Evolutionary conservation across 768 basidiomycete genomes (phyloP).

Genomic region (Mycena albidolilacea): DNA sequence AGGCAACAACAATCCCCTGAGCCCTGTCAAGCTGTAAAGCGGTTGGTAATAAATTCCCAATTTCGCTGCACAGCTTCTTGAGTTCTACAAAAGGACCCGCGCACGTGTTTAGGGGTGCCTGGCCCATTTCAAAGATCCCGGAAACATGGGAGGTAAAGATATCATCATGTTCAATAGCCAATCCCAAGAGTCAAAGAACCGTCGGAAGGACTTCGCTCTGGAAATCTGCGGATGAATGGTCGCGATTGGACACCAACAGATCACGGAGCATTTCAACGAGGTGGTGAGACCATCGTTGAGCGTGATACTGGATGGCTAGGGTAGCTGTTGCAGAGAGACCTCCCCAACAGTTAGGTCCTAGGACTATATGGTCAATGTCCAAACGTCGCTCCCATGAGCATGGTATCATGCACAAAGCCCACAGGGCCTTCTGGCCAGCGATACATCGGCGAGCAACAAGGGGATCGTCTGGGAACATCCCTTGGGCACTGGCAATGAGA

Average conservation of each 20-base stretch:
- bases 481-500: not conserved
- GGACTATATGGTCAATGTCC: not conserved
- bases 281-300: not conserved
- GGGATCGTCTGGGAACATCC: constrained; percentile 13
- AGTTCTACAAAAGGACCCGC: too few relatives aligned
- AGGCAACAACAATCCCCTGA: too few relatives aligned
- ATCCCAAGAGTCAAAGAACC: not conserved
- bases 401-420: constrained; percentile 21
- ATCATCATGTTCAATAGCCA: not conserved
- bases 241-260: not conserved
- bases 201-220: not conserved
- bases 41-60: too few relatives aligned
- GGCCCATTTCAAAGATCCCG: not conserved
- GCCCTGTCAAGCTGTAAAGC: too few relatives aligned
- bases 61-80: too few relatives aligned
- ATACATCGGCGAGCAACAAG: not conserved
- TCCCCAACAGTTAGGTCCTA: too few relatives aligned
- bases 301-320: not conserved
- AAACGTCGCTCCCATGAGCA: constrained; percentile 3
- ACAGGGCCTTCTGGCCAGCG: constrained; percentile 16
- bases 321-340: not conserved
- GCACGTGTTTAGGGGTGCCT: too few relatives aligned
- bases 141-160: not conserved
- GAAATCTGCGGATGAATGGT: not conserved
- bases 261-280: not conserved